Base-by-base conservation (phyloP, 1,139 yeast species). In the Zhuliangozyma parablackwelliae region DNA sequence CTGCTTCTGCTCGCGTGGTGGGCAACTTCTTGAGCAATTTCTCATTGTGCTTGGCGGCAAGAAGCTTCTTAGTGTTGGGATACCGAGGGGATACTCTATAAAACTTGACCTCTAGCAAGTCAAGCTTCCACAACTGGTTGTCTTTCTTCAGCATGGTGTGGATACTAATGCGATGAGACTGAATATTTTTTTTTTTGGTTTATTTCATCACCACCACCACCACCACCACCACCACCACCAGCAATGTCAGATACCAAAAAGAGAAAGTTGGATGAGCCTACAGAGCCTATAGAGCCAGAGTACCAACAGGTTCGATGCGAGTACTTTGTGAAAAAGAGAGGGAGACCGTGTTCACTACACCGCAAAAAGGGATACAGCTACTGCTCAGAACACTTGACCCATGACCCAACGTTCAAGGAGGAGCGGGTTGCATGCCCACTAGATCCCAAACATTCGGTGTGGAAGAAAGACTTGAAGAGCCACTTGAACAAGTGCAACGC, bases 391-490 rank as follows among this genome's bases (percentile, higher is more conserved):
- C 95, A 85, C 54, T 44, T 69, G 56, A 56, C 52, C 12, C 43
- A 44, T 11, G 52, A 45, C 21, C 44, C 43, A 7, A 35, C 41
- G 0, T 32, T 28, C 27, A 46, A 41, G 16, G 43, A 41, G 6
- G 63, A 61, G 26, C 61, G 96, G 43, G 69, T 89, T 0, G 78
- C 82, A 4, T 89, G 97, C 57, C 90, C 96, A 0, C 54, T 82
- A 26, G 95, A 88, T 53, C 78, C 82, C 0, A 69, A 75, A 6
- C 97, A 89, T 56, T 73, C 84, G 0, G 79, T 89, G 0, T 80
- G 88, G 85, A 65, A 66, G 34, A 64, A 69, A 31, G 80, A 77
- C 36, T 54, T 87, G 33, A 57, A 63, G 7, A 59, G 54, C 21
- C 97, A 89, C 58, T 33, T 82, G 37, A 63, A 60, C 39, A 80